A percentile compares a stretch with the other conserved stretches of the same genome.
These are phyloP conservation scores for Aristolochia contorta DNA, from an alignment of 164 flowering plant genomes.

Conservation along the genomic window DNA sequence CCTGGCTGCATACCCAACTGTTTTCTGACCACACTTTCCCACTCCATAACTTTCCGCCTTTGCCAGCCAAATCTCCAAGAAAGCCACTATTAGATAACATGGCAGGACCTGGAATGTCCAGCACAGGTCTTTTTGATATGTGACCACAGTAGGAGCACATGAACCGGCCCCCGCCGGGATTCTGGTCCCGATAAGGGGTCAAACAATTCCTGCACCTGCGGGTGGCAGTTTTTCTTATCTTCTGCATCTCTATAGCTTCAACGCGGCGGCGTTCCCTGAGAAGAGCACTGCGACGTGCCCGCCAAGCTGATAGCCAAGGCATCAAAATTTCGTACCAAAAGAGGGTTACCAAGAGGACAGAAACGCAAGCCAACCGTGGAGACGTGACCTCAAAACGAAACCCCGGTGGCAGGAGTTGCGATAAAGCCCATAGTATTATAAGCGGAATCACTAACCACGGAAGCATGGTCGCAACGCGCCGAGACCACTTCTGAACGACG, in stretches of 20 bases:
- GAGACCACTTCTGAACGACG: slow-evolving; percentile 94
- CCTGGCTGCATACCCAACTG: slow-evolving; percentile 68
- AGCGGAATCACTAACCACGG: slow-evolving; percentile 97
- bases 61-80: slow-evolving; percentile 62
- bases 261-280: slow-evolving; percentile 65
- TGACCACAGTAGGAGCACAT: slow-evolving; percentile 99
- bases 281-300: slow-evolving; percentile 60
- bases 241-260: slow-evolving; percentile 82
- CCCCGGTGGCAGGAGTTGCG: slow-evolving; percentile 85
- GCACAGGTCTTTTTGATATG: slow-evolving; percentile 78
- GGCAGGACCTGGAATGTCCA: slow-evolving; percentile 66
- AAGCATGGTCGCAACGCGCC: slow-evolving; percentile 85
- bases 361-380: slow-evolving; percentile 82
- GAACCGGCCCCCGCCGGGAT: slow-evolving; percentile 86
- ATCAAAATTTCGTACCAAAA: slow-evolving; percentile 96
- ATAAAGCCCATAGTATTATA: slow-evolving; percentile 84
- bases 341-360: slow-evolving; percentile 76
- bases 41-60: slow-evolving; percentile 69
- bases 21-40: slow-evolving; percentile 68
- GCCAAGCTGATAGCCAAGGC: slow-evolving; percentile 92
- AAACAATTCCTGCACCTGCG: slow-evolving; percentile 77
- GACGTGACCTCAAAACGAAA: slow-evolving; percentile 88
- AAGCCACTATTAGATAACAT: slow-evolving; percentile 50
- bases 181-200: slow-evolving; percentile 83
- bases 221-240: slow-evolving; percentile 81